Evolutionary conservation across 768 basidiomycete genomes (phyloP), one percentile per base, ranked within the genome.

Genomic region (Crepidotus variabilis): DNA sequence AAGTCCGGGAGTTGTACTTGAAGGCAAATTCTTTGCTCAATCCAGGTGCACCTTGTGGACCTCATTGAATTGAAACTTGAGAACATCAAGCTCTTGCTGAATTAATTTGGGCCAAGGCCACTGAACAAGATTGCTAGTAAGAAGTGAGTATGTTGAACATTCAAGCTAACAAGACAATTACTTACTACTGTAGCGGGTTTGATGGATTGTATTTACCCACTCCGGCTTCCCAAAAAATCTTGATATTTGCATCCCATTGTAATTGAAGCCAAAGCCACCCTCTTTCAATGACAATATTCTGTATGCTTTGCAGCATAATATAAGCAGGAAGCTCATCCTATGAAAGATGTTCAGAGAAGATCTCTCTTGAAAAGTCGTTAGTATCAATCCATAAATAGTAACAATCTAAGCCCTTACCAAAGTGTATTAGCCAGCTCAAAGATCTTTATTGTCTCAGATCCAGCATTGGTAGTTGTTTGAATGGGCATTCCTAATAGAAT

Each of bases 51-150:
- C 54, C 8, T 50, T 50, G 18, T 50, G 32, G 9, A n/a, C n/a
- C n/a, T 43, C 54, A 55, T 68, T 69, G 10, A 56, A 53, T 22
- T 57, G 52, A 9, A 64, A 52, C 18, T 60, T 35, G 20, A 58
- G 58, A 4, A 54, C n/a, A 14, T 60, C 36, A 13, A 61, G 56
- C 9, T 60, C 63, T 21, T 58, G 36, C 20, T 56, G 55, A 11
- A 65, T 43, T 7, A 63, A 32, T 24, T 51, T 60, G 13, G 62
- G 46, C 63, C 63, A 65, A 24, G 63, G 61, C 63, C 63, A 63
- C 9, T 56, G 52, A 46, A 55, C 57, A 13, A 57, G 22, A 11
- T 60, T 55, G 24, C 63, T 64, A 32, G 49, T 20, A 35, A 2
- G n/a, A 46, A 7, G 13, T 8, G 32, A 45, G 8, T 2, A 23